Base-by-base conservation (phyloP, 2,329 filamentous ascomycete species). In the Diaporthe batatas region DNA sequence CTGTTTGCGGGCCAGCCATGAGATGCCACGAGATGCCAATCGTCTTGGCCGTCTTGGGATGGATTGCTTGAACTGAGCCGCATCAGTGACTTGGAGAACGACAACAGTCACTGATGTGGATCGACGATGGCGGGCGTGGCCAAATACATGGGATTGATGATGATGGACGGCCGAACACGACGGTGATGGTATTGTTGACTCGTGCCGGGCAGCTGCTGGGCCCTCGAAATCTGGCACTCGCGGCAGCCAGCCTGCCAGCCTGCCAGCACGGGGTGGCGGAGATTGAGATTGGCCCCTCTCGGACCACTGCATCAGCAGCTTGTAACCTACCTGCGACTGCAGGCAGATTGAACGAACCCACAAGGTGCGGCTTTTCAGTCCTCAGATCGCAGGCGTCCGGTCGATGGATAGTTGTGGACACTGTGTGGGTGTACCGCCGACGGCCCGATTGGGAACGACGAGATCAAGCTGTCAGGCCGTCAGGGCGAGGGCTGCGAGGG, bases 21-120 rank as follows among this genome's bases (percentile, higher is more conserved):
- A 51, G 62, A 67, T 67, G 62, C 62, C 62, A 67, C 14, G 47
- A 67, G 62, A 67, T 67, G 62, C 62, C 62, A 67, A 67, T 39
- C 21, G 62, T 67, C 62, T 67, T 67, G 62, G 62, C 62, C 62
- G 44, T 29, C 62, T 67, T 67, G 62, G 62, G 62, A 39, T 23
- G 62, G 29, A 53, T 67, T 67, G 62, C 62, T 67, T 67, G 47
- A 67, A 39, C 32, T 32, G 62, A 67, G 62, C 62, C 62, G 62
- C 62, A 67, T 25, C 62, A 53, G 21, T 3, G 2, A 32, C 47
- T 67, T 32, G 47, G 47, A 39, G 34, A 8, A 67, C 62, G n/a
- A 67, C 62, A 25, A n/a, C 11, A 36, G 29, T 11, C 21, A 65
- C 25, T 36, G 29, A 49, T 42, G 18, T 53, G 62, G 62, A 10